Evolutionary conservation across 192 early-diverging fungal species (phyloP).

Genomic region (Umbelopsis ramanniana): DNA sequence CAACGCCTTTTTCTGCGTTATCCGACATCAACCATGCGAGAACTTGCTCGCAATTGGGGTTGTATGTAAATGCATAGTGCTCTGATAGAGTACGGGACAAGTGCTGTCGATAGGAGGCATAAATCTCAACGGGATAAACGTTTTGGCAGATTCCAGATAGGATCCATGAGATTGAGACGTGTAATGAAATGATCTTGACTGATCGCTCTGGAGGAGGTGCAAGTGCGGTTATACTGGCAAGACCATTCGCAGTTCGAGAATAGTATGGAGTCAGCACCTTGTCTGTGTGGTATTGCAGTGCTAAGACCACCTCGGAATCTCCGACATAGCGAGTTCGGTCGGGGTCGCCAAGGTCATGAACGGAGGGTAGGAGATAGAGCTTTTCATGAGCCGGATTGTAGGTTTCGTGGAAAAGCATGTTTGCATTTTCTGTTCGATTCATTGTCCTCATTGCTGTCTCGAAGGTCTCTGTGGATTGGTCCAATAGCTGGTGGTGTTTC

Average conservation of each 20-base stretch:
- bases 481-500: neutral
- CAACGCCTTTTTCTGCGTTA: neutral
- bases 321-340: constrained; percentile 36
- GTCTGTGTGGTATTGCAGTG: constrained; percentile 23
- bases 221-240: neutral
- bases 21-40: neutral
- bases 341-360: neutral
- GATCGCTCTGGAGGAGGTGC: constrained; percentile 7
- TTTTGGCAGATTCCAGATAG: constrained; percentile 1
- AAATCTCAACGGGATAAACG: neutral
- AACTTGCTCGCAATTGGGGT: neutral
- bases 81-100: neutral
- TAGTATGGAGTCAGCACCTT: neutral
- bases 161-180: constrained; percentile 3
- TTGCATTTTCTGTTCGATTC: constrained; percentile 15
- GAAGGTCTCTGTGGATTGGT: neutral
- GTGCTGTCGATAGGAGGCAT: neutral
- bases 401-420: constrained; percentile 24
- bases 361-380: constrained; percentile 25
- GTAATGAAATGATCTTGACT: neutral
- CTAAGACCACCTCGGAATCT: constrained; percentile 30
- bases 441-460: constrained; percentile 3
- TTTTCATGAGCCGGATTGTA: constrained; percentile 36
- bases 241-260: neutral
- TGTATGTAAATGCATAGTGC: neutral